phyloP scores from a whole-genome alignment of 805 yeast species.

The Starmerella floricola region DNA sequence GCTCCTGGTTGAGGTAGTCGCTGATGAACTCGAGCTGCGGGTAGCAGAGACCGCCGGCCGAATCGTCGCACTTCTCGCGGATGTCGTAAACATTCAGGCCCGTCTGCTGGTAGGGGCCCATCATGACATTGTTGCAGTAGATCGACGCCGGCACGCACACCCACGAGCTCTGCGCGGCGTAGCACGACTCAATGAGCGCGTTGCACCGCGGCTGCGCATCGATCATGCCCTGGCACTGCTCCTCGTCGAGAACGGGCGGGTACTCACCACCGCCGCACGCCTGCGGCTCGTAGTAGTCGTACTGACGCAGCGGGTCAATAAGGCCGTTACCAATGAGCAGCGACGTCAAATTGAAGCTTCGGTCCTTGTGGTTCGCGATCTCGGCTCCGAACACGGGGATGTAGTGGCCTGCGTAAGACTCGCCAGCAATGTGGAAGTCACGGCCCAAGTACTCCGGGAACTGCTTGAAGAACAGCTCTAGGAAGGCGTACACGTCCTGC shows the following conservation, averaged over 20 bases:
- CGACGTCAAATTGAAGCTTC: slow-evolving; percentile 55
- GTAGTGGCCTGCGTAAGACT: slow-evolving; percentile 83
- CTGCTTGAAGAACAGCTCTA: slow-evolving; percentile 66
- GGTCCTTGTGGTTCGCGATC: slow-evolving; percentile 53
- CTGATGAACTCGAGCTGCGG: slow-evolving; percentile 58
- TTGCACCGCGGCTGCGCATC: slow-evolving; percentile 60
- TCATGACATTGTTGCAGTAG: slow-evolving; percentile 64
- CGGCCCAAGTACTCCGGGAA: slow-evolving; percentile 45
- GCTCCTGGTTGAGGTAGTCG: slow-evolving; percentile 58
- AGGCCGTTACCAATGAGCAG: slow-evolving; percentile 84
- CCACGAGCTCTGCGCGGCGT: slow-evolving; percentile 55
- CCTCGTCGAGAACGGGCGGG: slow-evolving; percentile 61
- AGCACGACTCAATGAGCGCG: slow-evolving; percentile 59
- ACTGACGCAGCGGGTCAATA: slow-evolving; percentile 73
- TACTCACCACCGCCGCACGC: slow-evolving; percentile 89
- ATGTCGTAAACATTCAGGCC: slow-evolving; percentile 84
- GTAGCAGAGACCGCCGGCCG: slow-evolving; percentile 46
- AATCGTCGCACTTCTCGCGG: slow-evolving; percentile 45
- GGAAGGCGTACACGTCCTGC: slow-evolving; percentile 65
- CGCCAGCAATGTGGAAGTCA: slow-evolving; percentile 79
- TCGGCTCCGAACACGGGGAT: slow-evolving; percentile 82
- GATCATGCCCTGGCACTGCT: slow-evolving; percentile 60
- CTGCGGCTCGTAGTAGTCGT: slow-evolving; percentile 75
- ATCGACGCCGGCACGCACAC: slow-evolving; percentile 81
- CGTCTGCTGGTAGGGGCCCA: slow-evolving; percentile 65